These are phyloP conservation scores for Monosporascus cannonballus DNA, from an alignment of 2,329 filamentous ascomycete genomes.

Conservation along the genomic window DNA sequence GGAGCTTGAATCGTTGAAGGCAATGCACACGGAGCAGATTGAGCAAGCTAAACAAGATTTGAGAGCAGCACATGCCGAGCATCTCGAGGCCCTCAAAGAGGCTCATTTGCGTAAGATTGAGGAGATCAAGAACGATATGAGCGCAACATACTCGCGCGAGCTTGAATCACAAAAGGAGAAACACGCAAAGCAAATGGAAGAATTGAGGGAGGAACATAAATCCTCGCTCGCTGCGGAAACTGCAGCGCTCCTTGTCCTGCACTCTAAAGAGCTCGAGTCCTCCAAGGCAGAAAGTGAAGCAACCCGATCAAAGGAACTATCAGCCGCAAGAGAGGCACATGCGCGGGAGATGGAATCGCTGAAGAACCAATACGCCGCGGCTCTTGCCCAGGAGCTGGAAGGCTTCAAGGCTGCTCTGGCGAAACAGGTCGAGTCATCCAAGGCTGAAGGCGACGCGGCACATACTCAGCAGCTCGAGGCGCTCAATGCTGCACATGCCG, in stretches of 20 bases:
- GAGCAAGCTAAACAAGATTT: slow-evolving; percentile 2
- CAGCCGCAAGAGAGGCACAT: slow-evolving; percentile 20
- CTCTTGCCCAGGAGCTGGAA: slow-evolving; percentile 24
- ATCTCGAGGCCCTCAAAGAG: slow-evolving; percentile 7
- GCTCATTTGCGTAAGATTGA: slow-evolving; percentile 6
- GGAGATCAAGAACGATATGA: slow-evolving; percentile 2
- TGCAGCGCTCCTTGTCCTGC: slow-evolving; percentile 18
- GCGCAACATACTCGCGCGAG: slow-evolving; percentile 3
- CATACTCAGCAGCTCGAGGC: slow-evolving; percentile 24
- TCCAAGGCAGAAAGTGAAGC: slow-evolving; percentile 20
- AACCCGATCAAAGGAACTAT: slow-evolving; percentile 19
- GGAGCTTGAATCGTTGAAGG: slow-evolving; percentile 8
- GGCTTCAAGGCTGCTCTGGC: slow-evolving; percentile 23
- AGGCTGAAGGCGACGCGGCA: slow-evolving; percentile 23
- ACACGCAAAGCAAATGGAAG: slow-evolving; percentile 15
- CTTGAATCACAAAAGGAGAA: not conserved
- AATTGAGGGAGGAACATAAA: slow-evolving; percentile 13
- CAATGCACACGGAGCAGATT: slow-evolving; percentile 3
- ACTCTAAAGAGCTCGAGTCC: slow-evolving; percentile 20
- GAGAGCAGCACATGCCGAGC: slow-evolving; percentile 7
- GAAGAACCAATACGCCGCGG: slow-evolving; percentile 21
- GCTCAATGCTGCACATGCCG: slow-evolving; percentile 23
- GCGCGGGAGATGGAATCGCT: slow-evolving; percentile 22
- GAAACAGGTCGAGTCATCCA: slow-evolving; percentile 27
- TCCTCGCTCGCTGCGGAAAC: slow-evolving; percentile 16